Conservation (phyloP, 148 eudicot genomes). For the Rhododendron griersonianum region DNA sequence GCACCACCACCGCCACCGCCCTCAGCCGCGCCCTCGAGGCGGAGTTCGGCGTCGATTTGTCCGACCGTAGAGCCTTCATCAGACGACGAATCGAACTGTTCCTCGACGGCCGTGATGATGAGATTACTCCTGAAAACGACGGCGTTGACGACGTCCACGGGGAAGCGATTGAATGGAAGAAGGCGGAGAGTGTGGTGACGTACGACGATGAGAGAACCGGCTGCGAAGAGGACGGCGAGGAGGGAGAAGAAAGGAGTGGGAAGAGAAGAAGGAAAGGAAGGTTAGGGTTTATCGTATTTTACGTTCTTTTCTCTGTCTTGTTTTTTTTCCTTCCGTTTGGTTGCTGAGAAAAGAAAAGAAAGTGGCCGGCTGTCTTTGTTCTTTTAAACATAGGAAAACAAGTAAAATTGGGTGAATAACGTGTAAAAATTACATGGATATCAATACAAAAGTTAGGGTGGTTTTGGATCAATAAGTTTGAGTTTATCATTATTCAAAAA, state of each 20-base stretch:
- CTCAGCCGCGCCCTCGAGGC: constrained; percentile 3
- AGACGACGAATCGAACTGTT: neutral
- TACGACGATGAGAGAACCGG: neutral
- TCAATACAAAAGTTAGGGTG: no score
- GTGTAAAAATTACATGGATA: no score
- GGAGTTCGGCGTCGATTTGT: neutral
- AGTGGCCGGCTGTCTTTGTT: neutral
- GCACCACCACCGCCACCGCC: neutral
- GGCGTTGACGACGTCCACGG: neutral
- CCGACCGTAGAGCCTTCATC: neutral
- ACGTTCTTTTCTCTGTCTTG: neutral
- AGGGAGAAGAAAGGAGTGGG: neutral
- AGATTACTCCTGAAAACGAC: neutral
- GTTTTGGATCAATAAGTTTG: no score
- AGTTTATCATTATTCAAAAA: no score
- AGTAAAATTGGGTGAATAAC: no score
- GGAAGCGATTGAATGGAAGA: neutral
- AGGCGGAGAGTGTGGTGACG: neutral
- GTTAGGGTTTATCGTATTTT: neutral
- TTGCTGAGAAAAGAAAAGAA: neutral
- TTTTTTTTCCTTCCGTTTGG: neutral
- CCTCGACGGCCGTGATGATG: neutral
- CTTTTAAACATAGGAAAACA: no score
- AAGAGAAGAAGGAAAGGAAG: neutral
- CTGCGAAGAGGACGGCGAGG: neutral